Evolutionary conservation across 257 asterid species (phyloP).

Genomic region (Nyctanthes arbortristis): DNA sequence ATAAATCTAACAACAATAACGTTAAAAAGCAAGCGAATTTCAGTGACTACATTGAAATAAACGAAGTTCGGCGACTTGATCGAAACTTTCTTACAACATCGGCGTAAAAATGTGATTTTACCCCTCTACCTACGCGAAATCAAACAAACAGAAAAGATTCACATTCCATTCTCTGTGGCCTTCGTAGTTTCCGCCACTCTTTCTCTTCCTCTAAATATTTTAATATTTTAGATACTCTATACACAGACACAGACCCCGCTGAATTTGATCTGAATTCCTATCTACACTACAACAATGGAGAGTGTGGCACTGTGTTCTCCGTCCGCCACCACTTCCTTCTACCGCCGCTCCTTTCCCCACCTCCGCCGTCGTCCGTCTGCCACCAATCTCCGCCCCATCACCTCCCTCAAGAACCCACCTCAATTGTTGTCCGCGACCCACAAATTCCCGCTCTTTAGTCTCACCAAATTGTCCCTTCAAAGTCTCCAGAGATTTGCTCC

Average conservation of each 20-base stretch:
- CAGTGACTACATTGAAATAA: too few species aligned
- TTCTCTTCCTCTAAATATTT: background rate
- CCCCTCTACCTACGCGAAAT: background rate
- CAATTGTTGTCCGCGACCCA: conserved; percentile 15
- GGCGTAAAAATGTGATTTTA: too few species aligned
- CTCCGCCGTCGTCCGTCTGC: conserved; percentile 47
- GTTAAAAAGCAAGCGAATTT: too few species aligned
- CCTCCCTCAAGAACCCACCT: conserved; percentile 19
- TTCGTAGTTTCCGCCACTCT: conserved; percentile 32
- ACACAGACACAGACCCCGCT: background rate
- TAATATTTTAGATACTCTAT: too few species aligned
- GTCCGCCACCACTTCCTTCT: conserved; percentile 43
- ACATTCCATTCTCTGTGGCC: conserved; percentile 24
- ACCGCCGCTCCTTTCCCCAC: conserved; percentile 37
- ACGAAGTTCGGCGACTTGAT: too few species aligned
- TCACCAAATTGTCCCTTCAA: conserved; percentile 23
- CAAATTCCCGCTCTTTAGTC: conserved; percentile 23
- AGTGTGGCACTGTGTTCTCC: conserved; percentile 64
- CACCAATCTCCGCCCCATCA: conserved; percentile 36
- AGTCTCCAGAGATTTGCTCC: conserved; percentile 21
- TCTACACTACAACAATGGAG: conserved; percentile 47
- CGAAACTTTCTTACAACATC: too few species aligned
- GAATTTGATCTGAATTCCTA: background rate
- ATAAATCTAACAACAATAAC: too few species aligned
- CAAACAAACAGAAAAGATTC: conserved; percentile 3